phyloP scores from a whole-genome alignment of 2,329 filamentous ascomycete genomes.

The Penicillium sclerotigenum region DNA sequence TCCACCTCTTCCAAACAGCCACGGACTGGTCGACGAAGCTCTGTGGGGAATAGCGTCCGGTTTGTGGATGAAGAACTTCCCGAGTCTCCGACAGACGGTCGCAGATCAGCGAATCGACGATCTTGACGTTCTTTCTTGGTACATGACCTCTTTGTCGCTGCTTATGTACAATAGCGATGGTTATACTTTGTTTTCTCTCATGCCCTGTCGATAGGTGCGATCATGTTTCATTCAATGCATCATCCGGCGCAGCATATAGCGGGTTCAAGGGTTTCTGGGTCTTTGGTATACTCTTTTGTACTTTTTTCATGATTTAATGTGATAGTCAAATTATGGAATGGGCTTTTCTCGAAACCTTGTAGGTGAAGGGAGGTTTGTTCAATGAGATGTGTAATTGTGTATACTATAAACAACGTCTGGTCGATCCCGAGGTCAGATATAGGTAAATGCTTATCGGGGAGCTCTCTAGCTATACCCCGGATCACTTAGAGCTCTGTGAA shows the following conservation, averaged over 20 bases:
- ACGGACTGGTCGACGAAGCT: slow-evolving; percentile 27
- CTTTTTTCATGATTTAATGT: slow-evolving; percentile 24
- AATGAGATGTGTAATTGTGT: not conserved
- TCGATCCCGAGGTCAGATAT: not conserved
- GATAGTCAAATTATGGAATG: slow-evolving; percentile 2
- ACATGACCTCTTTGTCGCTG: slow-evolving; percentile 9
- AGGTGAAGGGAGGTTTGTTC: not conserved
- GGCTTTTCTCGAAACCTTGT: not conserved
- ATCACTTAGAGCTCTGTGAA: not conserved
- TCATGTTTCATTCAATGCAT: slow-evolving; percentile 21
- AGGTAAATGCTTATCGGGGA: slow-evolving; percentile 1
- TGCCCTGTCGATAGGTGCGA: slow-evolving; percentile 13
- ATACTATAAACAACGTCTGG: not conserved
- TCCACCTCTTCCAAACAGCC: slow-evolving; percentile 26
- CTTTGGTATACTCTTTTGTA: slow-evolving; percentile 18
- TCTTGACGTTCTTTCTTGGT: slow-evolving; percentile 17
- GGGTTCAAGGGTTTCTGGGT: slow-evolving; percentile 11
- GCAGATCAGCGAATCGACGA: slow-evolving; percentile 36
- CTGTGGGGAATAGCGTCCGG: slow-evolving; percentile 39
- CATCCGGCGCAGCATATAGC: slow-evolving; percentile 24
- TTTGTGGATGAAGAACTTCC: slow-evolving; percentile 42
- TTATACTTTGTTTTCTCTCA: slow-evolving; percentile 13
- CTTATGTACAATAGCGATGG: slow-evolving; percentile 19
- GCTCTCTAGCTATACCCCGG: not conserved
- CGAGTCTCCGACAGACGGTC: slow-evolving; percentile 40